Percentiles rank a stretch among this genome's conserved stretches.
phyloP scores from a whole-genome alignment of 164 flowering plant genomes.

The Nymphaea thermarum region DNA sequence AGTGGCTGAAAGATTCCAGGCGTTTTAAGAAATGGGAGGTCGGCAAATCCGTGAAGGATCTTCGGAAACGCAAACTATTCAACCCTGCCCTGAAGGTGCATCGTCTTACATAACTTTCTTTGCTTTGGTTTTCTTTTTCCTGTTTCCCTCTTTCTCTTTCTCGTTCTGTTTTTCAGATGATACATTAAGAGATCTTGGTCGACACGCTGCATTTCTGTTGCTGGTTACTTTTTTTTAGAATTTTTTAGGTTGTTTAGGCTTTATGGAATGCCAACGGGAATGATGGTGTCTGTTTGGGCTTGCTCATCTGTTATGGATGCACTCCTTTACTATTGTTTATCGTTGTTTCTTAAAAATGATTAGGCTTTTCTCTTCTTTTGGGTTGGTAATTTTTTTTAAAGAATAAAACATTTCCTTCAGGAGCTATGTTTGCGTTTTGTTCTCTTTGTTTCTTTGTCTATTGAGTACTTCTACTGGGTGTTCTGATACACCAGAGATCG shows the following conservation, averaged over 20 bases:
- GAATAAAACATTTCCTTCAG: no score
- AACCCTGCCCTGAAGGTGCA: constrained; percentile 67
- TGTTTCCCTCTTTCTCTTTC: neutral
- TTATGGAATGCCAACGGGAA: neutral
- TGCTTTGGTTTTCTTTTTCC: neutral
- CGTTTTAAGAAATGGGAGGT: constrained; percentile 85
- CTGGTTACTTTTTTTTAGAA: neutral
- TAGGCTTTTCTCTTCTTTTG: no score
- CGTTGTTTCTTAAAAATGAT: no score
- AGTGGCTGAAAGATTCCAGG: constrained; percentile 35
- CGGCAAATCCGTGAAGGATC: constrained; percentile 52
- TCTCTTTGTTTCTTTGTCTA: no score
- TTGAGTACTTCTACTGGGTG: no score
- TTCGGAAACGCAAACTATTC: constrained; percentile 46
- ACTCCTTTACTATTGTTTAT: neutral
- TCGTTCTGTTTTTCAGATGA: neutral
- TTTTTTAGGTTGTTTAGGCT: neutral
- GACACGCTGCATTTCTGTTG: neutral
- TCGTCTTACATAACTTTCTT: no score
- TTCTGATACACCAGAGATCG: no score
- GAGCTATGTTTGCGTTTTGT: no score
- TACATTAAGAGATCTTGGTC: neutral
- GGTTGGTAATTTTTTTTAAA: no score
- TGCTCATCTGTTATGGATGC: neutral
- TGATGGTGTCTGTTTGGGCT: neutral